Evolutionary conservation across 305 asterid species (phyloP).

Genomic region (Fraxinus sp.): DNA sequence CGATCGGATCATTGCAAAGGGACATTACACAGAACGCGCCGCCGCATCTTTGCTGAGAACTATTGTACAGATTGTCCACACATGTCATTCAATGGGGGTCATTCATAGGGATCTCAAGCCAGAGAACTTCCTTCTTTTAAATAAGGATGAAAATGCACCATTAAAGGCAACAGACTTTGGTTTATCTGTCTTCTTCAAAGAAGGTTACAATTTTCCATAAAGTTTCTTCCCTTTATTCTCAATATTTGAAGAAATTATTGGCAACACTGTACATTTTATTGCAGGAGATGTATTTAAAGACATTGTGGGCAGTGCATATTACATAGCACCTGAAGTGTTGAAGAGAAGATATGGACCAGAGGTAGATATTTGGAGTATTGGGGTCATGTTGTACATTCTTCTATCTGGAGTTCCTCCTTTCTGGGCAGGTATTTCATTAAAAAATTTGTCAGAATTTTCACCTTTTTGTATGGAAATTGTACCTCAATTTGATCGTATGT

Average conservation of each 20-base stretch:
- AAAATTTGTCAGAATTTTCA: neutral
- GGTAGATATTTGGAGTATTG: slow-evolving; percentile 67
- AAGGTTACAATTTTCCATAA: slow-evolving; percentile 34
- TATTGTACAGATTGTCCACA: slow-evolving; percentile 59
- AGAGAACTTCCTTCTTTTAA: slow-evolving; percentile 55
- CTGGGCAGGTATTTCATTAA: slow-evolving; percentile 47
- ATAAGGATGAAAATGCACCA: slow-evolving; percentile 56
- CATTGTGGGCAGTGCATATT: slow-evolving; percentile 67
- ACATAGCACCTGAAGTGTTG: slow-evolving; percentile 67
- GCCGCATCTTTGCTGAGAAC: slow-evolving; percentile 58
- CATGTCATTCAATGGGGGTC: slow-evolving; percentile 68
- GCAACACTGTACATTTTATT: neutral
- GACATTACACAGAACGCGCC: slow-evolving; percentile 60
- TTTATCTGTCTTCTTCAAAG: slow-evolving; percentile 55
- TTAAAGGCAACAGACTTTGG: slow-evolving; percentile 70
- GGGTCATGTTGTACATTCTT: slow-evolving; percentile 65
- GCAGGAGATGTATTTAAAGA: slow-evolving; percentile 58
- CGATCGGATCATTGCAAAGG: slow-evolving; percentile 60
- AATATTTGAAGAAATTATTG: neutral
- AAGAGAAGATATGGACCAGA: slow-evolving; percentile 63
- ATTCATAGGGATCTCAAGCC: slow-evolving; percentile 65
- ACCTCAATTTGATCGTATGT: neutral
- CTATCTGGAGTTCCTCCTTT: slow-evolving; percentile 68
- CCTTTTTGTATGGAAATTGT: neutral
- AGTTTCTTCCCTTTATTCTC: neutral